Percentiles rank a stretch among this genome's conserved stretches.
Conservation (phyloP, 2,329 filamentous ascomycete species). For the Trichoderma sp. region DNA sequence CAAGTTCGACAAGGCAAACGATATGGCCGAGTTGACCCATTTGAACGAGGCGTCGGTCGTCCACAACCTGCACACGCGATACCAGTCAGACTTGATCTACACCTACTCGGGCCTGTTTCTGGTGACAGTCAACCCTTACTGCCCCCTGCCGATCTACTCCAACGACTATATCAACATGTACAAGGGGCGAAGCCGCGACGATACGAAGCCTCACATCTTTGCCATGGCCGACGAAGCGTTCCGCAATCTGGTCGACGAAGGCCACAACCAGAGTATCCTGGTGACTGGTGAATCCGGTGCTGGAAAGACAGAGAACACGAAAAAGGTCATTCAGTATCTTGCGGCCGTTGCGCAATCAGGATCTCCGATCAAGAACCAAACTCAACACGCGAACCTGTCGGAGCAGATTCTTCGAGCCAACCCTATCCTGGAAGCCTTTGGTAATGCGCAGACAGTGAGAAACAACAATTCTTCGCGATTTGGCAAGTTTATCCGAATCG, state of each 20-base stretch:
- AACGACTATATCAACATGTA: constrained; percentile 99
- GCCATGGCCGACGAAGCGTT: constrained; percentile 98
- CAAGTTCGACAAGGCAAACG: constrained; percentile 98
- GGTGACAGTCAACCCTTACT: constrained; percentile 97
- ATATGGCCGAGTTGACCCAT: constrained; percentile 98
- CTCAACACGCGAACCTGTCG: constrained; percentile 78
- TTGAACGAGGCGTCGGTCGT: constrained; percentile 97
- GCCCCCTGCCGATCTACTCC: constrained; percentile 88
- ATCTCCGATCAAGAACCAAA: constrained; percentile 63
- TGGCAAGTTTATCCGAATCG: constrained; percentile 97
- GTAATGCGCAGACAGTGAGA: constrained; percentile 94
- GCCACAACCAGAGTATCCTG: constrained; percentile 93
- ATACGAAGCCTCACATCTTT: constrained; percentile 96
- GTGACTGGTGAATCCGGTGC: constrained; percentile 98
- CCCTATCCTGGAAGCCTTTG: constrained; percentile 95
- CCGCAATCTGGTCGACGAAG: constrained; percentile 91
- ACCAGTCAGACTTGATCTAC: constrained; percentile 95
- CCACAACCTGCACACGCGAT: constrained; percentile 92
- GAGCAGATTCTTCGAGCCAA: constrained; percentile 96
- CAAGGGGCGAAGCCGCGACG: constrained; percentile 84
- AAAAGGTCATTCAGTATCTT: constrained; percentile 98
- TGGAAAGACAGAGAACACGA: constrained; percentile 98
- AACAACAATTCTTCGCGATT: constrained; percentile 99
- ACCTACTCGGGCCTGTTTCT: constrained; percentile 97
- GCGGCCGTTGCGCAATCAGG: constrained; percentile 91